A percentile compares a stretch with the other conserved stretches of the same genome.
Evolutionary conservation across 306 rosid species (phyloP).

Genomic region (Vigna unguiculata): DNA sequence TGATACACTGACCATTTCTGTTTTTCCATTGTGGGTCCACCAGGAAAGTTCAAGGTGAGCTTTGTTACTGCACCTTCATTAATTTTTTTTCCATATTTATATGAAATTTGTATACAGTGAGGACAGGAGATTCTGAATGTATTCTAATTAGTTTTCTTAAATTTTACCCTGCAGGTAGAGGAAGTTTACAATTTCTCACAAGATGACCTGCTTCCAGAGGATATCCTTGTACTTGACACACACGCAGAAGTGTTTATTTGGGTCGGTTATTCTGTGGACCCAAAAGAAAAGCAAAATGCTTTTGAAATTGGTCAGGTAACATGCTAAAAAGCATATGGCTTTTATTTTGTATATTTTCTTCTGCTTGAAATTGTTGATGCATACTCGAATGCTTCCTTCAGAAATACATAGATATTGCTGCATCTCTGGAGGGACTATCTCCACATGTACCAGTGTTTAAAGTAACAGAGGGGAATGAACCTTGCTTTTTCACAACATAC

Average conservation of each 20-base stretch:
- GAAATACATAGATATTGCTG: conserved; percentile 87
- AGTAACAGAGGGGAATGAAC: conserved; percentile 96
- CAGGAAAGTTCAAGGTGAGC: conserved; percentile 95
- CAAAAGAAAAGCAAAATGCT: conserved; percentile 81
- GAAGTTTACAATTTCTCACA: conserved; percentile 90
- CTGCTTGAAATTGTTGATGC: conserved; percentile 20
- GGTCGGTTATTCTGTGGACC: conserved; percentile 86
- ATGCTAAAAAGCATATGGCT: conserved; percentile 32
- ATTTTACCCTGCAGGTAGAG: conserved; percentile 67
- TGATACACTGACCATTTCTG: conserved; percentile 53
- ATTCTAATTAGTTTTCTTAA: conserved; percentile 34
- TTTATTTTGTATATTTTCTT: conserved; percentile 28
- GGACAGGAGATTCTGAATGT: conserved; percentile 25
- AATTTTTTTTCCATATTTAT: conserved; percentile 22
- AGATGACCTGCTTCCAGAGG: conserved; percentile 93
- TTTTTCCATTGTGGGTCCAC: conserved; percentile 55
- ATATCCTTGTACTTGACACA: conserved; percentile 84
- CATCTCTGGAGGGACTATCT: conserved; percentile 82
- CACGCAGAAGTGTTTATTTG: conserved; percentile 96
- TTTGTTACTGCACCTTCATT: conserved; percentile 34
- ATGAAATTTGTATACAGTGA: conserved; percentile 28
- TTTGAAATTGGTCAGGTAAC: conserved; percentile 88
- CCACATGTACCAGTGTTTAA: conserved; percentile 82
- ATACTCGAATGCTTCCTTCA: conserved; percentile 48
- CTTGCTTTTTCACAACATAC: conserved; percentile 95